Conservation (phyloP, 768 basidiomycete genomes). For the Auriscalpium orientale region DNA sequence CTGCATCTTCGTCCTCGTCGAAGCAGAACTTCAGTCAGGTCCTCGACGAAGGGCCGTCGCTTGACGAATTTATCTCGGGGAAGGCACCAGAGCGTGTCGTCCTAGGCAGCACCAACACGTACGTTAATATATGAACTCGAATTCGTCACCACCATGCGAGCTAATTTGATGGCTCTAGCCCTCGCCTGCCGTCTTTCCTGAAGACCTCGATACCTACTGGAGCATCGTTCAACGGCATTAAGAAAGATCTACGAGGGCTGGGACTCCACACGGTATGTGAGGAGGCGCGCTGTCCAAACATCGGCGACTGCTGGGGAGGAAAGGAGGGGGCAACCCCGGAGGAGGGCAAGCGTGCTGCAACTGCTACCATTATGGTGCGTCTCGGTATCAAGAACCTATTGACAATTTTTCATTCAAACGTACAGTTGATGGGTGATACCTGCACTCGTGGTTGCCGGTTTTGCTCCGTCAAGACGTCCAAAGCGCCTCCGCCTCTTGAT, state of each 20-base stretch:
- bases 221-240: constrained; percentile 83
- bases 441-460: constrained; percentile 98
- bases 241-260: constrained; percentile 89
- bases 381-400: background rate
- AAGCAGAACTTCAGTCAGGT: constrained; percentile 41
- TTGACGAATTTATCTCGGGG: constrained; percentile 78
- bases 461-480: constrained; percentile 94
- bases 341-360: constrained; percentile 76
- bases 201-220: constrained; percentile 92
- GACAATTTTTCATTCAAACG: background rate
- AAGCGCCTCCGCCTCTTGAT: constrained; percentile 82
- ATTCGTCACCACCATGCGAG: background rate
- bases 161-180: constrained; percentile 35
- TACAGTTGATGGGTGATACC: constrained; percentile 95
- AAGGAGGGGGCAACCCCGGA: constrained; percentile 55
- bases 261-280: constrained; percentile 95
- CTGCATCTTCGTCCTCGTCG: constrained; percentile 32
- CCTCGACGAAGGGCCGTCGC: constrained; percentile 58
- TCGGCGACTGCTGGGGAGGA: constrained; percentile 99
- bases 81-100: constrained; percentile 51
- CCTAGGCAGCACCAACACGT: constrained; percentile 67
- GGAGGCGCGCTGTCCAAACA: constrained; percentile 97
- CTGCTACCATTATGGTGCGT: constrained; percentile 95
- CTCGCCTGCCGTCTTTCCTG: constrained; percentile 78
- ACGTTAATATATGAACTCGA: constrained; percentile 18